phyloP scores from a whole-genome alignment of 768 basidiomycete species.

The Tricholoma matsutake region DNA sequence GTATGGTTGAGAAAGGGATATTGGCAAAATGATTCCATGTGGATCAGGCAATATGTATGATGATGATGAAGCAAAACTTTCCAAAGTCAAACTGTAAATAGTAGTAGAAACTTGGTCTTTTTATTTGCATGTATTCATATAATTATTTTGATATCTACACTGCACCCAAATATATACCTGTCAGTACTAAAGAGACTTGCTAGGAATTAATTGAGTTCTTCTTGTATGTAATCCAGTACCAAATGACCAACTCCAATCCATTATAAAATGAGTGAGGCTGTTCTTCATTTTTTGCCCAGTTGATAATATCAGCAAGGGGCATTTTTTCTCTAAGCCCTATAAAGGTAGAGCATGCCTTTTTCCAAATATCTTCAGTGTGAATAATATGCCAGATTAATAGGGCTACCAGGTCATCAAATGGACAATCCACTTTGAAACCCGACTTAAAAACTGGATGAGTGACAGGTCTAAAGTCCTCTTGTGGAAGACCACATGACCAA shows the following conservation, averaged over 20 bases:
- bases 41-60: no score
- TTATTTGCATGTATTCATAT: no score
- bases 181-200: no score
- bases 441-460: neutral
- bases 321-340: neutral
- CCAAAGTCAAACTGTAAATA: no score
- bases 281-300: neutral
- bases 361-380: no score
- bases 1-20: no score
- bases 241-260: neutral
- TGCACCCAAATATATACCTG: no score
- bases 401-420: neutral
- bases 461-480: neutral
- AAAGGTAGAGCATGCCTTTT: neutral
- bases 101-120: no score
- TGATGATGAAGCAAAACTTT: no score
- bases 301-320: neutral
- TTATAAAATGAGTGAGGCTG: neutral
- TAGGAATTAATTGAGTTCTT: neutral
- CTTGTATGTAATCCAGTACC: neutral
- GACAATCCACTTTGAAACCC: neutral
- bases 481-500: neutral
- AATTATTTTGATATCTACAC: no score
- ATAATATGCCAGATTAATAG: no score
- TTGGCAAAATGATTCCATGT: no score